phyloP scores from a whole-genome alignment of 352 stramenopile species.

The Globisporangium heterothallicum region DNA sequence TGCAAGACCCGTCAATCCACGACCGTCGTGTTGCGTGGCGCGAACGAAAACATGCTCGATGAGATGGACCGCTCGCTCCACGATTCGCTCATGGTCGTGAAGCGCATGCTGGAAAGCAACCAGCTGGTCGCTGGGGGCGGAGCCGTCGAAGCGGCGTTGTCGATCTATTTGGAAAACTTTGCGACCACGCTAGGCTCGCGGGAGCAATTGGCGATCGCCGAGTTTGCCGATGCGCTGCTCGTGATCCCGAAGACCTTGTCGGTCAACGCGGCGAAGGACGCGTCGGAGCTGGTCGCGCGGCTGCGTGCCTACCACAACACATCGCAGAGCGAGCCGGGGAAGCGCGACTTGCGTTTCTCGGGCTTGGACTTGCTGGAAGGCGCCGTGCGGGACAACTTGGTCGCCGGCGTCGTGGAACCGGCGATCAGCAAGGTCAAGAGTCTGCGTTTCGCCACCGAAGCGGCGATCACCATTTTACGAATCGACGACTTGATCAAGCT shows the following conservation, averaged over 20 bases:
- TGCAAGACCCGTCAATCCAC: slow-evolving; percentile 91
- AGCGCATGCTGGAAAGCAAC: slow-evolving; percentile 99
- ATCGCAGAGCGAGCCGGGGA: slow-evolving; percentile 81
- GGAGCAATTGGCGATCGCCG: slow-evolving; percentile 98
- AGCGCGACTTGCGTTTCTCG: slow-evolving; percentile 80
- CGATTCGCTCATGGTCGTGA: slow-evolving; percentile 99
- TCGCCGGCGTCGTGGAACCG: slow-evolving; percentile 97
- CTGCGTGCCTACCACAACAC: slow-evolving; percentile 96
- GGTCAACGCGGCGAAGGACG: slow-evolving; percentile 99
- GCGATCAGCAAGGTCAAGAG: slow-evolving; percentile 99
- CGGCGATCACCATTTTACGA: slow-evolving; percentile 98
- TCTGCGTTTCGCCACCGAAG: slow-evolving; percentile 98
- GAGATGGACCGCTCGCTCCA: slow-evolving; percentile 99
- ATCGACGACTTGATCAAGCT: slow-evolving; percentile 99
- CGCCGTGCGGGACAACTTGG: slow-evolving; percentile 94
- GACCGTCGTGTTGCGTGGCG: slow-evolving; percentile 97
- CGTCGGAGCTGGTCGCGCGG: slow-evolving; percentile 97
- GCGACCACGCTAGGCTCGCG: slow-evolving; percentile 94
- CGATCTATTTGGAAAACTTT: slow-evolving; percentile 98
- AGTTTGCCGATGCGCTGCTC: slow-evolving; percentile 92
- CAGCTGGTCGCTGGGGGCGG: slow-evolving; percentile 97
- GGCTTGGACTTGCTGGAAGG: slow-evolving; percentile 97
- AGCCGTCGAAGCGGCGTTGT: slow-evolving; percentile 96
- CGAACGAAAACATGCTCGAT: slow-evolving; percentile 99
- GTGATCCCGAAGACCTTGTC: slow-evolving; percentile 95